Conservation (phyloP, 192 early-diverging fungal species). For the Mortierella alpina region DNA sequence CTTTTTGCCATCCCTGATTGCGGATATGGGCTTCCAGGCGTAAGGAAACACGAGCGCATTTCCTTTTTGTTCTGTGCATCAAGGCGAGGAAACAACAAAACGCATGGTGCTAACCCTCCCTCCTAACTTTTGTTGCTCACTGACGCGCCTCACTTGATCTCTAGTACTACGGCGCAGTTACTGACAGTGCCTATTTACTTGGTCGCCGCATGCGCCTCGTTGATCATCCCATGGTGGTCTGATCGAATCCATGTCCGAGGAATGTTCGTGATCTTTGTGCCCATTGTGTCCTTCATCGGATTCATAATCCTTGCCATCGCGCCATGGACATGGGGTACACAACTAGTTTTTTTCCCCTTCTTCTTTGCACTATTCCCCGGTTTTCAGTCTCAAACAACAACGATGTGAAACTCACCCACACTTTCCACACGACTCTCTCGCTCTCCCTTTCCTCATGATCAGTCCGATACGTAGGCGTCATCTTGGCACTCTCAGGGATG, state of each 20-base stretch:
- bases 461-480: conserved; percentile 16
- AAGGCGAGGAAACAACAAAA: too few relatives aligned
- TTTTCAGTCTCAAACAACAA: too few relatives aligned
- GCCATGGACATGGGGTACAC: conserved; percentile 31
- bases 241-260: conserved; percentile 64
- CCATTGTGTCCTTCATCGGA: conserved; percentile 42
- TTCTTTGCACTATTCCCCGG: conserved; percentile 38
- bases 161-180: conserved; percentile 52
- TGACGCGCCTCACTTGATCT: background rate
- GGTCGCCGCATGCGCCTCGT: conserved; percentile 36
- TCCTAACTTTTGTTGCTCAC: background rate
- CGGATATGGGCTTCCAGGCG: conserved; percentile 57
- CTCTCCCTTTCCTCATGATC: background rate
- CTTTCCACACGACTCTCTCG: conserved; percentile 47
- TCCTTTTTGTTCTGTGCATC: too few relatives aligned
- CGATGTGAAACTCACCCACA: conserved; percentile 12
- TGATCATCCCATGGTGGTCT: conserved; percentile 60
- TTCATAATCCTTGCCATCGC: conserved; percentile 59
- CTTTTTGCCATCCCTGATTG: conserved; percentile 61
- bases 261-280: conserved; percentile 47
- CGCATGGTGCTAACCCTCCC: background rate
- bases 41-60: conserved; percentile 13
- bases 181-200: conserved; percentile 57
- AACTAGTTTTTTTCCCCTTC: conserved; percentile 9
- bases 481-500: conserved; percentile 23